Evolutionary conservation across 2,329 filamentous ascomycete species (phyloP), one percentile per base, ranked within the genome.

Genomic region (Aspergillus fumigatiaffinis): DNA sequence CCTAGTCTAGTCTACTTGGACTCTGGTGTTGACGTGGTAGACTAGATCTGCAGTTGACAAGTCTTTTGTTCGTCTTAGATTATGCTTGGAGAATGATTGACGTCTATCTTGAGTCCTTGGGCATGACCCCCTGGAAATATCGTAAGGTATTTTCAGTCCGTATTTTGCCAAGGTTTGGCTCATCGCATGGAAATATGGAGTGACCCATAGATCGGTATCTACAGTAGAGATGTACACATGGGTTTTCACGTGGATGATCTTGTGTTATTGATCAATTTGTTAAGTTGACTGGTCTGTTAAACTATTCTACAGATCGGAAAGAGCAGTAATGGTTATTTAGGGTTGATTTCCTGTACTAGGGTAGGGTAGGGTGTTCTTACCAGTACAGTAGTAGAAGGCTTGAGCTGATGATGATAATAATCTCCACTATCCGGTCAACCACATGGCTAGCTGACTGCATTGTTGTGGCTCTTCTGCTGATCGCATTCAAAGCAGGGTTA

Each of bases 1-100:
- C 59, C 56, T 60, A 53, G 58, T 55, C 49, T 35, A 29, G 28
- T 29, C 9, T 10, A 29, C 50, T 20, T 12, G 17, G 20, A 44
- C 41, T 44, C 7, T 12, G 1, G 12, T 14, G 10, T 35, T 14
- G 32, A 17, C 14, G 0, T 17, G 14, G 32, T 6, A 14, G 4
- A 6, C 5, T 14, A 35, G 29, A 35, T 35, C n/a, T 14, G 12
- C 29, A 14, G 12, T 35, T 35, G 14, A 35, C 32, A 6, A 17
- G 6, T 38, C 14, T 17, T 17, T 17, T 38, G 14, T 38, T 17
- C 14, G 6, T 38, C 32, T 17, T 38, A 6, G 32, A 38, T 6
- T 17, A 17, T 35, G 14, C 32, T 35, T 35, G 32, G 32, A 35
- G 14, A 35, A 35, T 17, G 32, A 17, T 17, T 35, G n/a, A 17